Evolutionary conservation across 2,329 filamentous ascomycete species (phyloP).

Genomic region (Fusarium dlaminii): DNA sequence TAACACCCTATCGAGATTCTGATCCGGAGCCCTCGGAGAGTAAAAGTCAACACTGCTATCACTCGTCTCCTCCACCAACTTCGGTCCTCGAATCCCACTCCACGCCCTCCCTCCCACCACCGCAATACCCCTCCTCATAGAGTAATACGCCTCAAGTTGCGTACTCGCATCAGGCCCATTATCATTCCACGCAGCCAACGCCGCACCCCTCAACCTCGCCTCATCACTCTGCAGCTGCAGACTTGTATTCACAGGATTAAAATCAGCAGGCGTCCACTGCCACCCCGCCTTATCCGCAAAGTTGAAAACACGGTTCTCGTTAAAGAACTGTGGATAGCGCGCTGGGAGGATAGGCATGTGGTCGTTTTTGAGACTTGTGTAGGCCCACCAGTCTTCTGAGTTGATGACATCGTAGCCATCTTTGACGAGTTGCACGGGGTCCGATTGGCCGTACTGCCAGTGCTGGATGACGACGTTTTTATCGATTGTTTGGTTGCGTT

Average conservation of each 20-base stretch:
- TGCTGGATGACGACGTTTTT: conserved; percentile 9
- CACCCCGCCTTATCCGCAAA: not conserved
- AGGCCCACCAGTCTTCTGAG: conserved; percentile 26
- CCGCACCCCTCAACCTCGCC: not conserved
- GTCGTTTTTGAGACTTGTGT: conserved; percentile 20
- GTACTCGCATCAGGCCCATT: conserved; percentile 16
- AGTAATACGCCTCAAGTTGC: conserved; percentile 16
- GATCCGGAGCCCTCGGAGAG: not conserved
- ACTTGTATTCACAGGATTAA: conserved; percentile 7
- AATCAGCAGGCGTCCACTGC: conserved; percentile 17
- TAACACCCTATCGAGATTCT: not conserved
- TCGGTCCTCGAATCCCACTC: conserved; percentile 6
- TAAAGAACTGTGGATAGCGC: conserved; percentile 17
- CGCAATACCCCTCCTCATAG: conserved; percentile 19
- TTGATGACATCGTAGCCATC: conserved; percentile 16
- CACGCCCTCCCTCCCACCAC: conserved; percentile 12
- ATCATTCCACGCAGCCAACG: conserved; percentile 13
- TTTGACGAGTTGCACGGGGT: not conserved
- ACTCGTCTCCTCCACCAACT: not conserved
- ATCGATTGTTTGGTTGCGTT: conserved; percentile 11
- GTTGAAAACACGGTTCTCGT: conserved; percentile 1
- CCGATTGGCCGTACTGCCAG: conserved; percentile 23
- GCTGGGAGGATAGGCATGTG: conserved; percentile 23
- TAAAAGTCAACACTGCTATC: conserved; percentile 5
- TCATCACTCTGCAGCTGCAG: not conserved